Conservation (phyloP, 2,329 filamentous ascomycete genomes). For the Dothidotthia symphoricarpi region DNA sequence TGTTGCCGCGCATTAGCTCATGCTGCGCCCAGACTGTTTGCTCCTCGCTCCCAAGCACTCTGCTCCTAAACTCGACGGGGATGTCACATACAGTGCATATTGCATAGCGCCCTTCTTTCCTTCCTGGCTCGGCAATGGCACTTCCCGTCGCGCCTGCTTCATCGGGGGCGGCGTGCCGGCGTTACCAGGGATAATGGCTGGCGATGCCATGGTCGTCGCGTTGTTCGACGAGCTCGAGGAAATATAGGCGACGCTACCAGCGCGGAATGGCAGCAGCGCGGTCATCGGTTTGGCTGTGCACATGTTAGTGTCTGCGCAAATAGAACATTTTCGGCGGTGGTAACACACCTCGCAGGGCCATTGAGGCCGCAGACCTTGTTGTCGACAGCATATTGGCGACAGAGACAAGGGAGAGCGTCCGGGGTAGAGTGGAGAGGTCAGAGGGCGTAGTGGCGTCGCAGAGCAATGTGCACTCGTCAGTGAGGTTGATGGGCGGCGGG, state of each 20-base stretch:
- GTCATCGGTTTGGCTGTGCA: constrained; percentile 63
- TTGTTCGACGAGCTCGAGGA: constrained; percentile 65
- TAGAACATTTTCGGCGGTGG: constrained; percentile 14
- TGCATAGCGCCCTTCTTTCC: constrained; percentile 76
- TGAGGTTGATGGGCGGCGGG: constrained; percentile 37
- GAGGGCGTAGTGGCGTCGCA: constrained; percentile 33
- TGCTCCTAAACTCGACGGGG: background rate
- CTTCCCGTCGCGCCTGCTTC: constrained; percentile 63
- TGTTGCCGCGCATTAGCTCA: constrained; percentile 39
- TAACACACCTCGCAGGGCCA: constrained; percentile 55
- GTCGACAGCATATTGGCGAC: constrained; percentile 51
- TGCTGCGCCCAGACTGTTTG: background rate
- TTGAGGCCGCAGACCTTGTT: constrained; percentile 52
- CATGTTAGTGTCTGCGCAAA: constrained; percentile 28
- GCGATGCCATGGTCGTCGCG: constrained; percentile 58
- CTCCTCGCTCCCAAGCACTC: background rate
- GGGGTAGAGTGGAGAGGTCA: constrained; percentile 40
- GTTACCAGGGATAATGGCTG: constrained; percentile 54
- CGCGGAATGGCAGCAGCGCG: constrained; percentile 63
- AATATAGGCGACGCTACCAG: constrained; percentile 60
- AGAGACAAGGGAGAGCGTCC: constrained; percentile 34
- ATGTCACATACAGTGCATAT: constrained; percentile 73
- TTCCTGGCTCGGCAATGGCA: constrained; percentile 75
- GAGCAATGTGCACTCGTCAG: constrained; percentile 19
- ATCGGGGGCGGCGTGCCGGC: constrained; percentile 53